Base-by-base conservation (phyloP, 2,329 filamentous ascomycete genomes). In the Pestalotiopsis sp. region DNA sequence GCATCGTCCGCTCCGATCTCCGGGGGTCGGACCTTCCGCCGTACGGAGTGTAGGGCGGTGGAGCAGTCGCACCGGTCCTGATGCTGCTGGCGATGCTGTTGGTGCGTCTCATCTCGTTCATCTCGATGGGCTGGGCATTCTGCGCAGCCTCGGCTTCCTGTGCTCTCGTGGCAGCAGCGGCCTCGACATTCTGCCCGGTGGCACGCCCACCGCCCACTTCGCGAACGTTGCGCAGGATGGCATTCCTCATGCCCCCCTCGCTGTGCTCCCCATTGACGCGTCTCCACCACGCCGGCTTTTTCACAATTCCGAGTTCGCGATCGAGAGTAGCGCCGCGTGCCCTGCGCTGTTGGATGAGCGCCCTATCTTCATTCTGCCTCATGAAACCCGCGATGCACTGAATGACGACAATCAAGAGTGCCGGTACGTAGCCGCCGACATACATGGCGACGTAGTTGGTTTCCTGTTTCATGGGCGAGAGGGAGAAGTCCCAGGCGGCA, bases 311-410 rank as follows among this genome's bases (percentile, higher is more conserved):
- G 11, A 93, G 84, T 66, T 91, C 89, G 5, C 82, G 83, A 75
- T 93, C 89, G 20, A 86, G 78, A 27, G 82, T 79, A 4, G 82
- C 81, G 6, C 88, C 89, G 9, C 90, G 86, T 41, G 83, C 78
- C 4, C 87, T 85, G 64, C 92, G 86, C 78, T 92, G 90, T 38
- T 85, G 82, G 41, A 92, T 86, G n/a, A 94, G 84, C 66, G 90
- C 84, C 68, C 84, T 84, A 75, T 94, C 92, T 78, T 94, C 92
- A 72, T 94, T 94, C 23, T 88, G 86, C 38, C 88, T 86, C n/a
- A 86, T 71, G 73, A 87, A 89, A 13, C 91, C 92, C 52, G 85
- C 85, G 4, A 83, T 67, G 69, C 84, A 78, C 70, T 90, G 86
- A 49, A 89, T 78, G 25, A 85, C 72, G 58, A 92, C 71, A 63